Conservation (phyloP, 345 rosid species). For the Angophora floribunda region DNA sequence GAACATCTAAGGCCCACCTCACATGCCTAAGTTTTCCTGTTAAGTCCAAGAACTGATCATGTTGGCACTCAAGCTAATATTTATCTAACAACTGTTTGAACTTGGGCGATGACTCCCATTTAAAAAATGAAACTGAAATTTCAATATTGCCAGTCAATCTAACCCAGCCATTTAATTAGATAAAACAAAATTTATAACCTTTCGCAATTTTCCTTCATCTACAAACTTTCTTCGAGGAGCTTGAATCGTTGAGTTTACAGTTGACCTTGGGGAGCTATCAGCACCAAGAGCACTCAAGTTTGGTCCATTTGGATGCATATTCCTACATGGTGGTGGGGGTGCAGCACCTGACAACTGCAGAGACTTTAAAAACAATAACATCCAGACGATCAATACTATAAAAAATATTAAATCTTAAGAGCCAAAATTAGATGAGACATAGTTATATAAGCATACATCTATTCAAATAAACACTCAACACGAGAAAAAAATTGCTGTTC, state of each 20-base stretch:
- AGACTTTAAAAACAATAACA: background rate
- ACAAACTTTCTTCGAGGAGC: slow-evolving; percentile 97
- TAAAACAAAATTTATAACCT: slow-evolving; percentile 31
- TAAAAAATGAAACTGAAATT: background rate
- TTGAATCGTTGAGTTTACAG: slow-evolving; percentile 71
- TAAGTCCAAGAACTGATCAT: background rate
- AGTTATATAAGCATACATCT: background rate
- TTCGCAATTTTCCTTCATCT: slow-evolving; percentile 95
- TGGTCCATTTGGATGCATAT: slow-evolving; percentile 63
- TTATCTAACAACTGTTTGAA: background rate
- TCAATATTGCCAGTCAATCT: background rate
- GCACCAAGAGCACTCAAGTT: slow-evolving; percentile 29
- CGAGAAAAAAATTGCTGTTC: background rate
- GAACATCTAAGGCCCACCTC: background rate
- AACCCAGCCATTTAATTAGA: background rate
- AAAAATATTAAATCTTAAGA: background rate
- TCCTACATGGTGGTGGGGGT: slow-evolving; percentile 91
- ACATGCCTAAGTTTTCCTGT: background rate
- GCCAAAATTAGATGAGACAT: background rate
- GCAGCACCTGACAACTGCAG: slow-evolving; percentile 76
- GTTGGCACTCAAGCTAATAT: background rate
- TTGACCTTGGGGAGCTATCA: slow-evolving; percentile 68
- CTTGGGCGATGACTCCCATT: background rate
- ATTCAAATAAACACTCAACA: background rate
- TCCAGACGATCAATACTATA: background rate